Evolutionary conservation across 208 protist species (phyloP).

Genomic region (Naegleria gruberi): DNA sequence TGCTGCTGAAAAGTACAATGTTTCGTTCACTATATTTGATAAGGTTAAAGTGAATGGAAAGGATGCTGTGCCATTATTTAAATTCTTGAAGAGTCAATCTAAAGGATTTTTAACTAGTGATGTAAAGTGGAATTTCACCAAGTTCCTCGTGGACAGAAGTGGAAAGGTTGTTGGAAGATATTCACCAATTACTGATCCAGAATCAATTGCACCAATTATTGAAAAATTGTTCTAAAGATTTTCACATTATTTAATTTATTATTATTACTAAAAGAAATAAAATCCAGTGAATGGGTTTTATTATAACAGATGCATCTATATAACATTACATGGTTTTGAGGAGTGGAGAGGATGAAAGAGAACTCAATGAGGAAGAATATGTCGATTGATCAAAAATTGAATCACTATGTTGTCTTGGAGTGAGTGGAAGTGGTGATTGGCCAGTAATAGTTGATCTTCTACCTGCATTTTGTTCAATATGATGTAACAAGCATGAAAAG

Average conservation of each 20-base stretch:
- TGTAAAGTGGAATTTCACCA: background rate
- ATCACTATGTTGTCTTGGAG: too few relatives aligned
- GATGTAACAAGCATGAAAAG: background rate
- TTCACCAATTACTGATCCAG: background rate
- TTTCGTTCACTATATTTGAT: constrained; percentile 69
- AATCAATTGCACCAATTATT: background rate
- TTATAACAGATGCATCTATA: too few relatives aligned
- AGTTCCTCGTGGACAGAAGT: background rate
- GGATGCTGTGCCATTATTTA: constrained; percentile 62
- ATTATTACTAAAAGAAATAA: too few relatives aligned
- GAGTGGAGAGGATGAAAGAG: too few relatives aligned
- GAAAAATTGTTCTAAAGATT: too few relatives aligned
- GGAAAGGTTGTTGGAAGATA: background rate
- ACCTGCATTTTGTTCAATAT: background rate
- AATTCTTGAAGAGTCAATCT: constrained; percentile 58
- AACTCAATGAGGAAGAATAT: too few relatives aligned
- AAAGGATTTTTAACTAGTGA: background rate
- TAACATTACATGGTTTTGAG: too few relatives aligned
- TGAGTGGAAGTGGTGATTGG: background rate
- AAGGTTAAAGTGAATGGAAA: constrained; percentile 78
- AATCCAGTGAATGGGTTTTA: too few relatives aligned
- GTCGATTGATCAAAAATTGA: too few relatives aligned
- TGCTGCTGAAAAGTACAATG: constrained; percentile 53
- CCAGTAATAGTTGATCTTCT: background rate
- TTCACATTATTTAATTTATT: too few relatives aligned